These are phyloP conservation scores for Pseudocercospora fijiensis DNA, from an alignment of 2,329 filamentous ascomycete species.

Conservation along the genomic window DNA sequence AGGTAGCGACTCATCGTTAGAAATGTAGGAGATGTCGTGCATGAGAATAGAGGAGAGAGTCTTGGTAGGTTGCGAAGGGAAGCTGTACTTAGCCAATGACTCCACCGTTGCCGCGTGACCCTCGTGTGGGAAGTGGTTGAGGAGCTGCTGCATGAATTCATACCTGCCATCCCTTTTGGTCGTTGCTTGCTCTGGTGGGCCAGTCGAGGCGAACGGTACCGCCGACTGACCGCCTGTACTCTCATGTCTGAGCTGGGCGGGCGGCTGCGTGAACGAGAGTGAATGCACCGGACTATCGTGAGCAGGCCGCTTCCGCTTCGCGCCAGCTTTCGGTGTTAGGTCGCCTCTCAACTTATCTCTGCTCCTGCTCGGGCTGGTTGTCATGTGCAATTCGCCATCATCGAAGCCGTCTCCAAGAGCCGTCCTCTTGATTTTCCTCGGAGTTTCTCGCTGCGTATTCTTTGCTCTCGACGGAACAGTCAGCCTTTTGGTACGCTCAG, in stretches of 20 bases:
- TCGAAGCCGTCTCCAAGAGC: constrained; percentile 70
- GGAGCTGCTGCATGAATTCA: constrained; percentile 58
- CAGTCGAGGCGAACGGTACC: constrained; percentile 14
- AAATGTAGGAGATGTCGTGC: constrained; percentile 61
- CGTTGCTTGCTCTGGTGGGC: background rate
- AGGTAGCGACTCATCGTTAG: constrained; percentile 55
- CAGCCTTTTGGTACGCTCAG: constrained; percentile 52
- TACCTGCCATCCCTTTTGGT: constrained; percentile 25
- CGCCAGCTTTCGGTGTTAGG: constrained; percentile 60
- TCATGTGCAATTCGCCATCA: constrained; percentile 55
- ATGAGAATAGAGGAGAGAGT: constrained; percentile 68
- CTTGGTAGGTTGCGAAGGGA: constrained; percentile 62
- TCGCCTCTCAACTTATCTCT: constrained; percentile 50
- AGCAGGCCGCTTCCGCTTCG: constrained; percentile 66
- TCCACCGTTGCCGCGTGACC: constrained; percentile 66
- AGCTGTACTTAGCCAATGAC: constrained; percentile 61
- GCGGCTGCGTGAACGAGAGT: constrained; percentile 33
- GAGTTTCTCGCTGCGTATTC: constrained; percentile 29
- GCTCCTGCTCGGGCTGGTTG: constrained; percentile 40
- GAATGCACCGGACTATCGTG: constrained; percentile 66
- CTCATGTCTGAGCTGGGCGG: constrained; percentile 24
- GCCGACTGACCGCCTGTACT: constrained; percentile 22
- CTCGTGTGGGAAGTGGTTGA: constrained; percentile 60
- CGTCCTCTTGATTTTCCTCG: constrained; percentile 29
- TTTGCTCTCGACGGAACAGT: constrained; percentile 25